Evolutionary conservation across 1,139 yeast genomes (phyloP).

Genomic region (Magnusiomyces magnusii): DNA sequence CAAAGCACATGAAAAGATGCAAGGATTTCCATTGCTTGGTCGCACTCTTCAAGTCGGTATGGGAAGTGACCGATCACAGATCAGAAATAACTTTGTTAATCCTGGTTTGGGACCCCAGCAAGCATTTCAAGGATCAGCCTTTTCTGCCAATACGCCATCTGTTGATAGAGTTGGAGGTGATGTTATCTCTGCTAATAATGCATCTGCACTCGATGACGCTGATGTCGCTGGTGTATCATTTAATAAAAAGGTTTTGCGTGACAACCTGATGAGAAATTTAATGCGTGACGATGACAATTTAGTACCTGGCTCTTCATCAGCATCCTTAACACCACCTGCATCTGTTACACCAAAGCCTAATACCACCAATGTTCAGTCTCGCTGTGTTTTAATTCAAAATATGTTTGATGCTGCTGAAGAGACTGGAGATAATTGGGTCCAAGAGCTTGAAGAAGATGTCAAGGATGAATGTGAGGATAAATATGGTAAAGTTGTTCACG

Average conservation of each 20-base stretch:
- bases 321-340: not conserved
- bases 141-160: conserved; percentile 12
- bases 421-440: conserved; percentile 32
- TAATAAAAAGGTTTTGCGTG: conserved; percentile 27
- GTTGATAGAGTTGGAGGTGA: conserved; percentile 12
- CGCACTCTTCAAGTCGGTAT: conserved; percentile 31
- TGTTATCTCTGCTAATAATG: conserved; percentile 15
- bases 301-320: not conserved
- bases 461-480: conserved; percentile 34
- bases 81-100: not conserved
- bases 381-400: conserved; percentile 32
- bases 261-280: conserved; percentile 30
- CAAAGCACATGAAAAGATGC: conserved; percentile 30
- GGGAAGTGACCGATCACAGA: conserved; percentile 23
- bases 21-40: conserved; percentile 32
- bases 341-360: not conserved
- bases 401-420: conserved; percentile 36
- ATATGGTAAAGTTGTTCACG: conserved; percentile 34
- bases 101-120: conserved; percentile 8
- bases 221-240: conserved; percentile 26
- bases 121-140: conserved; percentile 17
- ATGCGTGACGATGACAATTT: conserved; percentile 31
- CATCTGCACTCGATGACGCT: conserved; percentile 25
- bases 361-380: conserved; percentile 18
- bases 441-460: conserved; percentile 36